A percentile compares a stretch with the other conserved stretches of the same genome.
Conservation (phyloP, 225 moss, liverwort and hornwort genomes). For the Pleurozium schreberi region DNA sequence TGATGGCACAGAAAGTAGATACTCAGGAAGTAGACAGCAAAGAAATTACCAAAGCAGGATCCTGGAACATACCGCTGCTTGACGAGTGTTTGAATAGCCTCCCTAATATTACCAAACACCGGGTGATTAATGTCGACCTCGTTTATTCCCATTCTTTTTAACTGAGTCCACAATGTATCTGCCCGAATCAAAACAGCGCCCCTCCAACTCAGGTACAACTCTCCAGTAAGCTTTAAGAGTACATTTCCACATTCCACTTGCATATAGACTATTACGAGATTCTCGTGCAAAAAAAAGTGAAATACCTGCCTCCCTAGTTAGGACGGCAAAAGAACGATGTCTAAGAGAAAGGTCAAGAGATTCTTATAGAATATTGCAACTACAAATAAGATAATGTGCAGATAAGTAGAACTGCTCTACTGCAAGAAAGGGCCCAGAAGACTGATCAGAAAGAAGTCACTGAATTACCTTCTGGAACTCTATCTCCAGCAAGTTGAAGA, state of each 20-base stretch:
- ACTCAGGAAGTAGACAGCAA: not conserved
- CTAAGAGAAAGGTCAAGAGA: not conserved
- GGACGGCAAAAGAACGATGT: not conserved
- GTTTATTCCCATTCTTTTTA: conserved; percentile 46
- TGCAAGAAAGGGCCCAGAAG: not conserved
- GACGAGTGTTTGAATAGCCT: conserved; percentile 49
- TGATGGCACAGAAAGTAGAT: not conserved
- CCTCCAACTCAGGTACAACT: not conserved
- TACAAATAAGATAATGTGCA: not conserved
- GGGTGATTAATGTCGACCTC: conserved; percentile 64
- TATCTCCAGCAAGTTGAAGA: conserved; percentile 78
- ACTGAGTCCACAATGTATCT: conserved; percentile 66
- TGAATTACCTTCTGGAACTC: conserved; percentile 69
- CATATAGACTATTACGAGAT: not conserved
- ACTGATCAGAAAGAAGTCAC: not conserved
- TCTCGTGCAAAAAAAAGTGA: not conserved
- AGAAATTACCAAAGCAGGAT: not conserved
- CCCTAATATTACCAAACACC: conserved; percentile 68
- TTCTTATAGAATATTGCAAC: not conserved
- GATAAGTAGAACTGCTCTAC: not conserved
- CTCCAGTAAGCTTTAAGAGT: not conserved
- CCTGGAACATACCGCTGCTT: conserved; percentile 68
- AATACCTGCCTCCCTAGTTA: not conserved
- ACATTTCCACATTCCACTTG: not conserved
- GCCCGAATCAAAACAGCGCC: conserved; percentile 1